Base-by-base conservation (phyloP, 2,329 filamentous ascomycete species). In the Aspergillus uvarum region DNA sequence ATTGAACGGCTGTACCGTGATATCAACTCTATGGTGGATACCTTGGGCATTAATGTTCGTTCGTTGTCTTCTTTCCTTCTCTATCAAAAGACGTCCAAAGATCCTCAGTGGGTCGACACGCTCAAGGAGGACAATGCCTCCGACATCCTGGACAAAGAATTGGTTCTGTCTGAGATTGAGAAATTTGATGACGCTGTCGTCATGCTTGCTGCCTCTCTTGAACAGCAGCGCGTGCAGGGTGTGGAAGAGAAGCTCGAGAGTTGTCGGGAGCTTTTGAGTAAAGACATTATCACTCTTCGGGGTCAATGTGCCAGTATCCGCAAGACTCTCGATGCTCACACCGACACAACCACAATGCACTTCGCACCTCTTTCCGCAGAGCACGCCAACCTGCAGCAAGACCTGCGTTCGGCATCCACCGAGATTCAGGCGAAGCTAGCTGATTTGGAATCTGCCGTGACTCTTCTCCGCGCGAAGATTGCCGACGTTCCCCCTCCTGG, bases 1-100 rank as follows among this genome's bases (percentile, higher is more conserved):
- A 79, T 82, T 50, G 80, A 82, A 67, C 72, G 76, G 54, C 67
- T 82, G 2, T 82, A 81, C 62, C 77, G 79, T 12, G 80, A 82
- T 60, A 80, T 81, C 63, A 82, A 82, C 74, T 90, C 90, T 12
- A 99, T 98, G 95, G 88, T 99, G 48, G 92, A 97, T 68, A 94
- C 91, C 0, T 80, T 98, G 47, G 94, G 94, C 10, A 83, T 97
- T 53, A 98, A 98, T 72, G 87, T 90, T 5, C 85, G 94, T 16
- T 87, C 83, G 7, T 68, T 89, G 47, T 76, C 81, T 21, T 79
- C 82, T 0, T 88, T 84, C 68, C 76, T 93, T 59, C 63, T 79
- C 35, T 77, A 79, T 58, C 77, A 81, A 62, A 67, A 76, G 59
- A 65, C 66, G 4, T 57, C 65, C 11, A 81, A 81, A 11, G 79